A percentile compares a stretch with the other conserved stretches of the same genome.
Conservation (phyloP, 2,329 filamentous ascomycete species). For the Cytospora leucostoma region DNA sequence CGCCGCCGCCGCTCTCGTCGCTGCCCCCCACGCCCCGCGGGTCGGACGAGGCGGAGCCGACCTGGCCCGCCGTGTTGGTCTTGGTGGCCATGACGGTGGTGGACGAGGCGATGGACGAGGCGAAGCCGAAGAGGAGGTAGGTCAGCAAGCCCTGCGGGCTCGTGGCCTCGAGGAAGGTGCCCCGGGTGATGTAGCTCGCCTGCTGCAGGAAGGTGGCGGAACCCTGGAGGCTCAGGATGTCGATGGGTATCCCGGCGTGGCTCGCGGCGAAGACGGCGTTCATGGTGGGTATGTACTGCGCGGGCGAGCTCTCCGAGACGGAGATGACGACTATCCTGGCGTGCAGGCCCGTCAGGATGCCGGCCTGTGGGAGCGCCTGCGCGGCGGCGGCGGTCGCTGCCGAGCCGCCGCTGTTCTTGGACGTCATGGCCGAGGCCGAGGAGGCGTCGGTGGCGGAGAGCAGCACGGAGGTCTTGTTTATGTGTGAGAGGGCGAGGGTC, state of each 20-base stretch:
- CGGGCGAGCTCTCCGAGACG: conserved; percentile 80
- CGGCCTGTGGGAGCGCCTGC: conserved; percentile 36
- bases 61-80: conserved; percentile 29
- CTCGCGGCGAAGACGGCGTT: conserved; percentile 96
- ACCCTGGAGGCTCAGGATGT: conserved; percentile 83
- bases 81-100: conserved; percentile 38
- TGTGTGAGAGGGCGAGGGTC: conserved; percentile 85
- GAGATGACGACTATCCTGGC: conserved; percentile 87
- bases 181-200: conserved; percentile 66
- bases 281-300: conserved; percentile 98
- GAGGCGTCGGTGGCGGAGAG: conserved; percentile 59
- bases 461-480: conserved; percentile 76
- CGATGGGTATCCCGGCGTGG: conserved; percentile 83
- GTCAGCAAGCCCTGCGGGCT: conserved; percentile 76
- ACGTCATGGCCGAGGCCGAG: conserved; percentile 33
- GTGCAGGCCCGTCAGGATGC: conserved; percentile 56
- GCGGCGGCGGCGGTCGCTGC: conserved; percentile 38
- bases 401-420: conserved; percentile 30
- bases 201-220: conserved; percentile 93
- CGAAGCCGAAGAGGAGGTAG: conserved; percentile 91
- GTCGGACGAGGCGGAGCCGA: conserved; percentile 22
- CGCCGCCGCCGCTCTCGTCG: conserved; percentile 44
- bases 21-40: conserved; percentile 31
- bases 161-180: conserved; percentile 54
- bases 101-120: conserved; percentile 62